phyloP scores from a whole-genome alignment of 2,329 filamentous ascomycete genomes.

The Fusarium sp. region DNA sequence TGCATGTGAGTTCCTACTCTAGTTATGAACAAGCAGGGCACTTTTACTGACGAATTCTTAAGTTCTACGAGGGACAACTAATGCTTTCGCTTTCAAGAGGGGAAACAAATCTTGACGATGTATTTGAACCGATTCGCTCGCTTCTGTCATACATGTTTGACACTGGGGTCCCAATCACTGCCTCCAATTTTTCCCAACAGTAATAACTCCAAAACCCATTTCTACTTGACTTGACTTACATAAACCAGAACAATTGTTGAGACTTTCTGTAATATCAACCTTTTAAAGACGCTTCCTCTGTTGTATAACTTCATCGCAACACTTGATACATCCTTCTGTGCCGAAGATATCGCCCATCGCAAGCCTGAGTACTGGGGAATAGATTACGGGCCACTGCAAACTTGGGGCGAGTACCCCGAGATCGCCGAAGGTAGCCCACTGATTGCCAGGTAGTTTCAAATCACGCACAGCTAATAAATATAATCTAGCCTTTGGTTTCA shows the following conservation, averaged over 20 bases:
- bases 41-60: not conserved
- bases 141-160: not conserved
- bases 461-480: not conserved
- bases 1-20: not conserved
- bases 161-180: not conserved
- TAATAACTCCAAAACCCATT: not conserved
- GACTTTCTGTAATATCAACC: no score
- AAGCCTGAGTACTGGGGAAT: no score
- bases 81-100: rapidly evolving
- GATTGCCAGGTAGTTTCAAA: not conserved
- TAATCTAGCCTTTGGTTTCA: not conserved
- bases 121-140: no score
- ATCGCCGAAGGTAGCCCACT: not conserved
- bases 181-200: not conserved
- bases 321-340: not conserved
- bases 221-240: not conserved
- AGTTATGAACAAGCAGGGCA: not conserved
- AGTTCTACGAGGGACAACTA: not conserved
- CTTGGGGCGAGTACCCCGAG: not conserved
- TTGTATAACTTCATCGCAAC: not conserved
- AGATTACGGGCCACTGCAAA: no score
- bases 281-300: not conserved
- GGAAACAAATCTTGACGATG: rapidly evolving
- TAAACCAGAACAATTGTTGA: not conserved
- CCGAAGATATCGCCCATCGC: no score